Evolutionary conservation across 176 grass and related monocot genomes (phyloP).

Genomic region (Phyllostachys edulis): DNA sequence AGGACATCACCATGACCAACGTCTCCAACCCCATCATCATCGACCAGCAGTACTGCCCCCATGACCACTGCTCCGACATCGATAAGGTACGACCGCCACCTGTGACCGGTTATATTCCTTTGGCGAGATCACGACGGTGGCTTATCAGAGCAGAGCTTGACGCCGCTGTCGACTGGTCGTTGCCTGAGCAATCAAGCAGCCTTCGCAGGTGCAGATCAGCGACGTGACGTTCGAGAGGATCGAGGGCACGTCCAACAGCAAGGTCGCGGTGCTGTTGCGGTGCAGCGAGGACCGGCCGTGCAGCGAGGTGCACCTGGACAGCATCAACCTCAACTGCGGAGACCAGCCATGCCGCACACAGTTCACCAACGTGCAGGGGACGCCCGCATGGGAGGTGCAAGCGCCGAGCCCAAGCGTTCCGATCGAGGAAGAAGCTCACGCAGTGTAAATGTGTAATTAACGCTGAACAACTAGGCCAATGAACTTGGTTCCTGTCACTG

Average conservation of each 20-base stretch:
- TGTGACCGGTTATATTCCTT: not conserved
- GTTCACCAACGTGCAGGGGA: conserved; percentile 17
- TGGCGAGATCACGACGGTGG: too few species aligned
- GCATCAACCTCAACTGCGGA: conserved; percentile 35
- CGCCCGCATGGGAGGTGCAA: not conserved
- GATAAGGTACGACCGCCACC: not conserved
- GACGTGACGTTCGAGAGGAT: conserved; percentile 45
- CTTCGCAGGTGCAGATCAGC: conserved; percentile 52
- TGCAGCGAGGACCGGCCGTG: conserved; percentile 47
- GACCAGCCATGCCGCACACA: not conserved
- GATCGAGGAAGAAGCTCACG: not conserved
- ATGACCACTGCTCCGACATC: conserved; percentile 23
- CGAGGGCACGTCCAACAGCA: conserved; percentile 43
- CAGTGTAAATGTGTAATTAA: not conserved
- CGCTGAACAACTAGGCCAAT: too few species aligned
- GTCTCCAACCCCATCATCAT: conserved; percentile 74
- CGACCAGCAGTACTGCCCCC: conserved; percentile 68
- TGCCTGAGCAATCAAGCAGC: not conserved
- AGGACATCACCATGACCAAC: conserved; percentile 45
- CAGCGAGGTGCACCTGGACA: conserved; percentile 30
- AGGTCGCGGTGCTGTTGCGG: conserved; percentile 34
- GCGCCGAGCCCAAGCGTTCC: not conserved
- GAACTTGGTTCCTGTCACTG: too few species aligned
- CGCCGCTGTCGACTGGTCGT: not conserved
- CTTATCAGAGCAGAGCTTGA: not conserved